Evolutionary conservation across 164 flowering plant species (phyloP), one percentile per base, ranked within the genome.

Genomic region (Piper betle): DNA sequence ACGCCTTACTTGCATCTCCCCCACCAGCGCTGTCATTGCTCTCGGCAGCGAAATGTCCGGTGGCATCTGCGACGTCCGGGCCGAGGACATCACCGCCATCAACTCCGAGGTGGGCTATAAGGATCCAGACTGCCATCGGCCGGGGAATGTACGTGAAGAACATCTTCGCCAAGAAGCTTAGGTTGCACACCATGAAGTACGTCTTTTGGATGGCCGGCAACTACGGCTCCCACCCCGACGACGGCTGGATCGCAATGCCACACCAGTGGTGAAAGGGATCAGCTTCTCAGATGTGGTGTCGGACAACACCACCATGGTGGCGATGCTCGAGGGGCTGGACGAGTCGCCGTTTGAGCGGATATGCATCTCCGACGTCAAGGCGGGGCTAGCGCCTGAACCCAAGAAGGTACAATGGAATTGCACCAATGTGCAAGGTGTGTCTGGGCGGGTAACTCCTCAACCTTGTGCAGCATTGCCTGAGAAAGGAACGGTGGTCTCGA

Each of bases 1-100:
- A 46, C 71, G 91, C 54, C 82, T 86, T 54, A 84, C 88, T 1
- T 86, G 96, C 75, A 78, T 88, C 63, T 88, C 93, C 1, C 96
- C 96, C 0, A 61, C 63, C 68, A 88, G 90, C 54, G 93, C 93
- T 4, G 74, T 67, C 43, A 81, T 84, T 18, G 92, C 93, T 1
- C 40, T 88, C 6, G 96, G 96, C 5, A 86, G 90, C 54, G 90
- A 88, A 72, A 86, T 88, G 90, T 88, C 96, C 0, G 92, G 92
- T 0, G 96, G 90, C 37, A 83, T 88, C 41, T 69, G 79, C 52
- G 87, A 86, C 40, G 85, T 88, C 52, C 54, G 88, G 39, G 87
- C 81, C 5, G 87, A 88, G 62, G 88, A 84, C 67, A 75, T 84
- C 59, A 17, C 57, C 8, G 87, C 93, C 57, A 62, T 82, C 64